A percentile compares a stretch with the other conserved stretches of the same genome.
These are phyloP conservation scores for Herpetomonas tarakana DNA, from an alignment of 208 protist genomes.

Conservation along the genomic window DNA sequence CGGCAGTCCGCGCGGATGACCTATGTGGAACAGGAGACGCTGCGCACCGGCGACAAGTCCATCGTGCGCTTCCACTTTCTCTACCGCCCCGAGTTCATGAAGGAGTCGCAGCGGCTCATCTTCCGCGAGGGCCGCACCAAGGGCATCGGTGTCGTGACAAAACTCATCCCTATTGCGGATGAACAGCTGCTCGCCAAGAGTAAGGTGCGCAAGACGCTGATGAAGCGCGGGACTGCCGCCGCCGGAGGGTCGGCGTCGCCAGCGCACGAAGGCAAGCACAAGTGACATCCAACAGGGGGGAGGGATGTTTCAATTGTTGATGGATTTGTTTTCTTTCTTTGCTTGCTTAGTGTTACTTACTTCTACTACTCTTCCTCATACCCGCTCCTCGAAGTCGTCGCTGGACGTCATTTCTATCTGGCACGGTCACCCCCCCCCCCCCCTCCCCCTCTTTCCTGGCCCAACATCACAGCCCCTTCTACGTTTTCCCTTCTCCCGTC, in stretches of 20 bases:
- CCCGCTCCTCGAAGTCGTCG: too few relatives aligned
- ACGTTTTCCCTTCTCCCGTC: not conserved
- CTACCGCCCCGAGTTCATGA: slow-evolving; percentile 93
- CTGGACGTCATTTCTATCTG: too few relatives aligned
- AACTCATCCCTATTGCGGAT: slow-evolving; percentile 47
- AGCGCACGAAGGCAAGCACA: slow-evolving; percentile 10
- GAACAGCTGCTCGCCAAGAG: slow-evolving; percentile 41
- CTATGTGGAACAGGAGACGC: slow-evolving; percentile 83
- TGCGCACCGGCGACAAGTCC: slow-evolving; percentile 94
- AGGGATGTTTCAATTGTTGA: not conserved
- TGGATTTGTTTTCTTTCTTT: not conserved
- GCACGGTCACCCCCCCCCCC: too few relatives aligned
- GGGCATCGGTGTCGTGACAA: slow-evolving; percentile 88
- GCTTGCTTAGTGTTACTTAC: slow-evolving; percentile 1
- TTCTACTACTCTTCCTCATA: not conserved
- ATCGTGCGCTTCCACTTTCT: slow-evolving; percentile 94
- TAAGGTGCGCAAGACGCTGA: slow-evolving; percentile 33
- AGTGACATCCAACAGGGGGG: slow-evolving; percentile 3
- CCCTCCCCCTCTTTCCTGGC: too few relatives aligned
- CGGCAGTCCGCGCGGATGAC: slow-evolving; percentile 87
- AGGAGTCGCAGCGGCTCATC: slow-evolving; percentile 86
- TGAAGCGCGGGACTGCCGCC: slow-evolving; percentile 10
- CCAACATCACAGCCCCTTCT: too few relatives aligned
- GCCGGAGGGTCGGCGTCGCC: not conserved
- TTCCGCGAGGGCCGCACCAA: slow-evolving; percentile 95